Evolutionary conservation across 169 alveolate species (phyloP).

Genomic region (Eimeria sp.): DNA sequence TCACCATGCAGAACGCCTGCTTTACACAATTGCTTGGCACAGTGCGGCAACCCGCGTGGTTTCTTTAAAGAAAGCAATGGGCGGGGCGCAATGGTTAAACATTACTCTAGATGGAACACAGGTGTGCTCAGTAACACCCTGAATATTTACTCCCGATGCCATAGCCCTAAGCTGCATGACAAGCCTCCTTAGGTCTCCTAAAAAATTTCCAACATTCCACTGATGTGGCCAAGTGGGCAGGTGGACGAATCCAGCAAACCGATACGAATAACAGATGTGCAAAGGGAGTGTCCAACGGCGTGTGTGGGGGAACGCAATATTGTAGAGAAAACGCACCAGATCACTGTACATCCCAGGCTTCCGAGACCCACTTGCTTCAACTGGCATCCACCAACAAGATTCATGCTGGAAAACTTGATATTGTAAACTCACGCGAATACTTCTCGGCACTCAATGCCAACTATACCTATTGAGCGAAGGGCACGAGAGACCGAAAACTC

Average conservation of each 20-base stretch:
- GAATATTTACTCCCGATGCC: no score
- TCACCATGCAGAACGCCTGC: background rate
- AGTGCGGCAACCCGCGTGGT: no score
- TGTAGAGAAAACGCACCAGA: no score
- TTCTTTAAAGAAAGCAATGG: background rate
- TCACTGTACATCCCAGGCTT: no score
- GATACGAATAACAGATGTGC: background rate
- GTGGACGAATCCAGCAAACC: background rate
- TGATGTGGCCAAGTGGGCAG: background rate
- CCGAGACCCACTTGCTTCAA: background rate
- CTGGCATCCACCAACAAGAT: background rate
- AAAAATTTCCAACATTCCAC: no score
- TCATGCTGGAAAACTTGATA: background rate
- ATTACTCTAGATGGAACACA: no score
- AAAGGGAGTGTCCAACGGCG: background rate
- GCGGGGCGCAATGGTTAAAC: no score
- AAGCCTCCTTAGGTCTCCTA: no score
- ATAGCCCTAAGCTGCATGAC: no score
- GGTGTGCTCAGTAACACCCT: no score
- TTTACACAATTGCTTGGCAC: background rate
- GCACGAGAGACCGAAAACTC: background rate
- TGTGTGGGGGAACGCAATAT: background rate
- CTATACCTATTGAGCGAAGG: background rate
- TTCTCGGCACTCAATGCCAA: background rate
- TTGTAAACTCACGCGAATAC: background rate